Conservation (phyloP, 768 basidiomycete genomes). For the Podaxis sp. region DNA sequence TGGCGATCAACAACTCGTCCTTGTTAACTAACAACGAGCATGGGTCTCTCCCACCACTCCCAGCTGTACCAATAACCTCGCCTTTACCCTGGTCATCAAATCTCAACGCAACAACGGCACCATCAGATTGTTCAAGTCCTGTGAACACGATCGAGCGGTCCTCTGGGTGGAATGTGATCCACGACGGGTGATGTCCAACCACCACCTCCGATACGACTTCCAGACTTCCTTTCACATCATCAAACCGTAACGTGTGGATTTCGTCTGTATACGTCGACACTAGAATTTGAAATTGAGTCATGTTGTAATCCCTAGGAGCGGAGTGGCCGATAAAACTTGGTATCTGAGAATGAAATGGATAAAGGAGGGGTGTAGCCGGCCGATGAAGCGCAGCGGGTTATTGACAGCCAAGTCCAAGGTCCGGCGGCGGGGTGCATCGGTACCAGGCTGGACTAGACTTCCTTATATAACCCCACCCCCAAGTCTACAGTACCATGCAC, state of each 20-base stretch:
- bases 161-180: constrained; percentile 61
- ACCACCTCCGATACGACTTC: constrained; percentile 36
- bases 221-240: constrained; percentile 43
- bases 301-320: neutral
- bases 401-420: neutral
- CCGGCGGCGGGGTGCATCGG: neutral
- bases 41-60: constrained; percentile 58
- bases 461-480: constrained; percentile 11
- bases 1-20: constrained; percentile 59
- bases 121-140: constrained; percentile 64
- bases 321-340: neutral
- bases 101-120: constrained; percentile 56
- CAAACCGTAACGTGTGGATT: constrained; percentile 61
- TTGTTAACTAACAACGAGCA: constrained; percentile 59
- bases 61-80: constrained; percentile 39
- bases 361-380: neutral
- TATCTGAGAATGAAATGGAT: neutral
- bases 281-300: constrained; percentile 44
- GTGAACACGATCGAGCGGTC: constrained; percentile 59
- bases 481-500: neutral
- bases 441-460: neutral
- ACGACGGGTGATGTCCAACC: constrained; percentile 68
- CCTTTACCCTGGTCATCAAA: constrained; percentile 52
- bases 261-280: constrained; percentile 63
- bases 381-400: neutral